Base-by-base conservation (phyloP, 345 rosid genomes). In the Excoecaria agallocha region DNA sequence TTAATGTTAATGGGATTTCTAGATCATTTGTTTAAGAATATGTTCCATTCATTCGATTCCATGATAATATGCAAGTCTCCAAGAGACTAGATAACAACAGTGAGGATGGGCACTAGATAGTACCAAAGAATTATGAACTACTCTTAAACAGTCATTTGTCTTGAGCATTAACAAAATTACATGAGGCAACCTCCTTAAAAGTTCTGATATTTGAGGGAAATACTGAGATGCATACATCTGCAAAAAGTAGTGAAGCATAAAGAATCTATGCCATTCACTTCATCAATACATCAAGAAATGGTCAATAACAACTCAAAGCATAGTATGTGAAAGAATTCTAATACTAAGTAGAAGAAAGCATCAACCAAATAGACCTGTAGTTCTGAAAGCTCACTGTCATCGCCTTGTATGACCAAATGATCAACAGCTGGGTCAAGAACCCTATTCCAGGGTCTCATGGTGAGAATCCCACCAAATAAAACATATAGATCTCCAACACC, bases 141-240 rank as follows among this genome's bases (percentile, higher is more conserved):
- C 80, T 82, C 97, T 85, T 69, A 94, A 86, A 80, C 98, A 94
- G 82, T 94, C 98, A 76, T 94, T 94, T 60, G 97, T 92, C 84
- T 94, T 92, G 84, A 94, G 84, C 95, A 92, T 84, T 69, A 94
- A 80, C 72, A 94, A 81, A 89, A 94, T 91, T 19, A 88, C 97
- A 15, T 97, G 93, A 2, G 98, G 98, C 70, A 94, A 79, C 79
- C 97, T 91, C 80, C 95, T 85, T 12, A 94, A 90, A 78, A 94
- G 98, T 86, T 94, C 97, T 7, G 97, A 86, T 77, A 94, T 94
- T 80, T 94, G 87, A 63, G 89, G 80, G 80, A 94, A 92, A 75
- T 92, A 89, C 79, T 91, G 90, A 76, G 98, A 92, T 72, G 98
- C 98, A 50, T 91, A 94, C 98, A 87, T 92, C 86, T 91, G 88